Base-by-base conservation (phyloP, 129 eudicot species). In the Erigeron canadensis region DNA sequence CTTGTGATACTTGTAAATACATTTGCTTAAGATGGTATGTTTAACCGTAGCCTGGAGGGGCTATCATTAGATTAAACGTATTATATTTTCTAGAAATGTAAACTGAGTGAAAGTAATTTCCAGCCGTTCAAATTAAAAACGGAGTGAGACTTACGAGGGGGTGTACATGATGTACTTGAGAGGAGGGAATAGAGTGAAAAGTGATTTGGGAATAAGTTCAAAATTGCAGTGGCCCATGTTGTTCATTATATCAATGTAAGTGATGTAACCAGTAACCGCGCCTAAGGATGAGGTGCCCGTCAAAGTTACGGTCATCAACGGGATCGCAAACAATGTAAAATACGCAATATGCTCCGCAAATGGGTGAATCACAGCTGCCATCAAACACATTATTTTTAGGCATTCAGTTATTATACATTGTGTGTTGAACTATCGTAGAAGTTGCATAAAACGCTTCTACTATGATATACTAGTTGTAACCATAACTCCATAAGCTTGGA, bases 181-280 rank as follows among this genome's bases (percentile, higher is more conserved):
- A 56, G 88, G 96, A 65, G 89, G 95, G 45, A 88, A 83, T 34
- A 76, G 13, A 28, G 70, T 8, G 63, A 88, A 88, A 46, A 80
- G 41, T 56, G 74, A 59, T 43, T 46, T 79, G 0, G 95, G 91
- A 19, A 88, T 47, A 61, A 85, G 57, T 72, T 88, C 95, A 60
- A 88, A 88, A 79, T 88, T 88, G 88, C 95, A 88, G 17, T 88
- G 95, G 0, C 95, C 91, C 91, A 88, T 75, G 53, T 88, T 88
- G 78, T 88, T 88, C 91, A 88, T 88, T 18, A 83, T 12, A 59
- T 88, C 95, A n/a, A 88, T 19, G 50, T 18, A 85, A 10, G 83
- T 73, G 2, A 88, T 2, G 43, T 88, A 88, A 0, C 83, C 95
- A 41, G 13, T 0, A 7, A 78, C 0, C 7, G 79, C 72, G 6